Evolutionary conservation across 148 eudicot genomes (phyloP).

Genomic region (Chenopodium suecicum): DNA sequence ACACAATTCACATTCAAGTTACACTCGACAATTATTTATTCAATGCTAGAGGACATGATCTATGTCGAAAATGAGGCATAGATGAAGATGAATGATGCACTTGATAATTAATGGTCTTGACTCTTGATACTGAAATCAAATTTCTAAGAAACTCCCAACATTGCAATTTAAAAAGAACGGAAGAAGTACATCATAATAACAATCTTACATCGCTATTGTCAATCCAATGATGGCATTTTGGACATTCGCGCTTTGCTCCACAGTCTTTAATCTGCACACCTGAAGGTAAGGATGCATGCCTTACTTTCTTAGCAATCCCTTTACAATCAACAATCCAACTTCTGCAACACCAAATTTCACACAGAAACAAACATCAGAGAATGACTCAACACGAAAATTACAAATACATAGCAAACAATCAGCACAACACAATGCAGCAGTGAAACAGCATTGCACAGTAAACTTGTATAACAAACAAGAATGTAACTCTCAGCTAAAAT

Average conservation of each 20-base stretch:
- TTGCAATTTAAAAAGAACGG: no score
- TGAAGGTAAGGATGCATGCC: conserved; percentile 44
- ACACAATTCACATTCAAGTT: neutral
- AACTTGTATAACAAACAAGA: neutral
- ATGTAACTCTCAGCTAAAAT: no score
- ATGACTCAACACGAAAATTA: neutral
- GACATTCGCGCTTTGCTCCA: conserved; percentile 80
- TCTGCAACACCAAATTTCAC: conserved; percentile 39
- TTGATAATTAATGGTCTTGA: neutral
- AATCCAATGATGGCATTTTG: conserved; percentile 59
- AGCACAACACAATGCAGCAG: neutral
- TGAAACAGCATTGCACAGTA: conserved; percentile 10
- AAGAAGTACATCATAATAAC: neutral
- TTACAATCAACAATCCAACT: conserved; percentile 75
- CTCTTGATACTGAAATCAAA: neutral
- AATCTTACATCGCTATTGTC: conserved; percentile 89
- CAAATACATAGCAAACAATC: neutral
- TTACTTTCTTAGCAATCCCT: conserved; percentile 75
- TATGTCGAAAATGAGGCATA: neutral
- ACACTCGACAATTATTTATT: neutral
- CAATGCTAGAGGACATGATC: neutral
- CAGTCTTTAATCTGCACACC: conserved; percentile 59
- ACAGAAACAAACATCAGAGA: conserved; percentile 7
- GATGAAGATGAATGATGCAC: neutral
- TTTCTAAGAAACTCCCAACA: neutral